Evolutionary conservation across 495 filamentous ascomycete genomes (phyloP), one percentile per base, ranked within the genome.

Genomic region (Aspergillus hancockii): DNA sequence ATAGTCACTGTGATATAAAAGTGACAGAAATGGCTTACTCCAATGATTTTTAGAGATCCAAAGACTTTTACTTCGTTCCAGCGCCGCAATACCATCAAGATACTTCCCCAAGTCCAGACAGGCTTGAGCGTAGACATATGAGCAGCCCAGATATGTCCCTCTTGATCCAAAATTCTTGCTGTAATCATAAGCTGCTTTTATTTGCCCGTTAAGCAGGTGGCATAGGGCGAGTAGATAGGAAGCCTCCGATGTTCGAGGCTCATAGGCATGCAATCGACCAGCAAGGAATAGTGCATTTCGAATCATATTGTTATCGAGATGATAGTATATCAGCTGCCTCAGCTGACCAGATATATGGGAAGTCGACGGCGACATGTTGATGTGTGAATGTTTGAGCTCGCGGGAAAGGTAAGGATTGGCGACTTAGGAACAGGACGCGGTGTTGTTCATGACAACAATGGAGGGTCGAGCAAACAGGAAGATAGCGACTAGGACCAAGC

Each of bases 211-310:
- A 46, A 88, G 88, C 34, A 93, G 81, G 71, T 97, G 86, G 64
- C 91, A 95, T 28, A 95, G 83, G 9, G 91, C 85, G 16, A 96
- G 77, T 16, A 98, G 85, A 72, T 94, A 93, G 38, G 84, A 79
- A 8, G 91, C 86, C 72, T 98, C 94, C 45, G 84, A 81, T 32
- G 85, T 86, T 55, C 88, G 84, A 18, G 85, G 85, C 59, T 98
- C 94, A 64, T 91, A 86, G 34, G 92, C 93, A 50, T 86, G 81
- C 6, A 98, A 81, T 49, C 94, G 87, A 52, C 91, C 90, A 50
- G 94, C 89, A 41, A 96, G 87, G 75, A 98, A 98, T 30, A 96
- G 84, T 52, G 94, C 94, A 64, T 94, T 97, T 32, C 89, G 83
- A 63, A 89, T 80, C 30, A 93, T 81, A 64, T 93, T 88, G 64